Evolutionary conservation across 371 early-diverging fungal genomes (phyloP).

Genomic region (Phascolomyces articulosus): DNA sequence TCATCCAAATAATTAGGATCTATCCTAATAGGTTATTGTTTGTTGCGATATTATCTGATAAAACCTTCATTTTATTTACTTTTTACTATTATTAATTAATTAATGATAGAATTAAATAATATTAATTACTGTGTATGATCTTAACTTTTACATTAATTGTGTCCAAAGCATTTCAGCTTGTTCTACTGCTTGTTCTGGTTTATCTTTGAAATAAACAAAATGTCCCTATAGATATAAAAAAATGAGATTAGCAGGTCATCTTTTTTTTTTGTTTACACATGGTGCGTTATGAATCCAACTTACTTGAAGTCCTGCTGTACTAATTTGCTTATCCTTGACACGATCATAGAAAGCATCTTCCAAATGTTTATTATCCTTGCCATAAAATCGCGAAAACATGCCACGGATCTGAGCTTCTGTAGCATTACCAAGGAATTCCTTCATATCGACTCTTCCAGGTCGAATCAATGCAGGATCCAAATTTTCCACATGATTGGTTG

Average conservation of each 20-base stretch:
- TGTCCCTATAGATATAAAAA: constrained; percentile 90
- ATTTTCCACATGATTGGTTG: constrained; percentile 97
- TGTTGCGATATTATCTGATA: too few relatives aligned
- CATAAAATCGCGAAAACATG: constrained; percentile 93
- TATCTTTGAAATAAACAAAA: constrained; percentile 88
- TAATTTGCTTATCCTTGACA: constrained; percentile 55
- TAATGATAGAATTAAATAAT: too few relatives aligned
- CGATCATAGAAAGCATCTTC: constrained; percentile 75
- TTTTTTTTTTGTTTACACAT: too few relatives aligned
- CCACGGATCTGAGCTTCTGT: constrained; percentile 72
- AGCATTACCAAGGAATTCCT: constrained; percentile 89
- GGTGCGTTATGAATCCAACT: too few relatives aligned
- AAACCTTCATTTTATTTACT: too few relatives aligned
- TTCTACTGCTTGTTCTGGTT: constrained; percentile 71
- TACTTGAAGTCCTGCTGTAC: constrained; percentile 81
- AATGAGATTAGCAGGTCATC: too few relatives aligned
- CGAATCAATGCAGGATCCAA: constrained; percentile 98
- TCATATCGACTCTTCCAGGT: constrained; percentile 98
- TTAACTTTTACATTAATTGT: constrained; percentile 13
- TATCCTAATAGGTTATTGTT: too few relatives aligned
- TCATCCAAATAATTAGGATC: too few relatives aligned
- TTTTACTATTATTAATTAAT: too few relatives aligned
- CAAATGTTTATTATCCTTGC: constrained; percentile 45
- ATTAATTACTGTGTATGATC: too few relatives aligned
- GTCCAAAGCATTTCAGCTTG: constrained; percentile 41